These are phyloP conservation scores for Phytophthora boehmeriae DNA, from an alignment of 352 stramenopile species.

Conservation along the genomic window DNA sequence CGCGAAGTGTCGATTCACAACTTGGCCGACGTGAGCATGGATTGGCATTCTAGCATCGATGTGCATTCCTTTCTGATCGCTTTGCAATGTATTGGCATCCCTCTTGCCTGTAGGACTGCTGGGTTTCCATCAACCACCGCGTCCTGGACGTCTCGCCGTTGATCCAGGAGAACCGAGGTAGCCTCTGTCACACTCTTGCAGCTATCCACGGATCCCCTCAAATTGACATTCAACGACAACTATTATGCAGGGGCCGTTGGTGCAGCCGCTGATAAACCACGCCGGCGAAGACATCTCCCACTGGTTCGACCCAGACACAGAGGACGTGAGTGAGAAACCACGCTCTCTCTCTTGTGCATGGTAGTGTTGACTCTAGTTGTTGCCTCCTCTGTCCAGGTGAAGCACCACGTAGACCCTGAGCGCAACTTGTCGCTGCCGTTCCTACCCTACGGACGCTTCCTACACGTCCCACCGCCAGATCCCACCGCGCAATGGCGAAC, in stretches of 20 bases:
- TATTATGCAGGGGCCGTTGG: slow-evolving; percentile 54
- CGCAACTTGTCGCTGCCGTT: slow-evolving; percentile 82
- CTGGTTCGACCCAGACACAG: slow-evolving; percentile 87
- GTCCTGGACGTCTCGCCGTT: slow-evolving; percentile 88
- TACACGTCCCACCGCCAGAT: slow-evolving; percentile 87
- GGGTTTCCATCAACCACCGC: slow-evolving; percentile 72
- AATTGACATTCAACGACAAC: slow-evolving; percentile 5
- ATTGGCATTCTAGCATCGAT: neutral
- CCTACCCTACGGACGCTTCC: slow-evolving; percentile 83
- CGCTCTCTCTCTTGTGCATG: neutral
- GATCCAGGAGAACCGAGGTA: slow-evolving; percentile 68
- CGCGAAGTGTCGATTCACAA: slow-evolving; percentile 88
- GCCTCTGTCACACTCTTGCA: neutral
- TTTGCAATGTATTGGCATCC: neutral
- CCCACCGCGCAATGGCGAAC: slow-evolving; percentile 80
- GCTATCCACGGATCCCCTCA: too few relatives aligned
- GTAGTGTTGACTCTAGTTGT: neutral
- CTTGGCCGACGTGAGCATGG: slow-evolving; percentile 55
- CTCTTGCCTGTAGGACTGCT: slow-evolving; percentile 62
- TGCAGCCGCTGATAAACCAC: slow-evolving; percentile 81
- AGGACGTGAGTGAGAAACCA: slow-evolving; percentile 47
- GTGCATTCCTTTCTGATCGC: neutral
- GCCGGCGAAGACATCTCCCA: slow-evolving; percentile 92
- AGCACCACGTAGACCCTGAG: slow-evolving; percentile 80
- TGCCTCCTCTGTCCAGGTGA: slow-evolving; percentile 46